Base-by-base conservation (phyloP, 1,139 yeast species). In the Pneumocystis murina region DNA sequence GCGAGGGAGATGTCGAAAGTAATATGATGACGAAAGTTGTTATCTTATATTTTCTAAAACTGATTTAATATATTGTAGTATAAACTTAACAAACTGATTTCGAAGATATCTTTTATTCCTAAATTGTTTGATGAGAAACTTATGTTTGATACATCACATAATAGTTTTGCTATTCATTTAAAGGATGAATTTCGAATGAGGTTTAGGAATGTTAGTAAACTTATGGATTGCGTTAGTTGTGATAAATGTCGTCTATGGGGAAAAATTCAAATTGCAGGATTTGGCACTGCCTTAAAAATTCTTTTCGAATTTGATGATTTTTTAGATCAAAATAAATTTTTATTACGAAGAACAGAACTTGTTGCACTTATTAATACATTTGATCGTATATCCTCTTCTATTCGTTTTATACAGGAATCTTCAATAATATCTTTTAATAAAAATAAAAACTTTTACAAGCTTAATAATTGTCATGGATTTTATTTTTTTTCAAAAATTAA, bases 181-280 rank as follows among this genome's bases (percentile, higher is more conserved):
- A 86, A 87, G 69, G 84, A 86, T 68, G 97, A 92, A 71, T 91
- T 92, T 75, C 81, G 94, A 68, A 75, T 82, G 59, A 84, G 95
- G 65, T 94, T 92, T 74, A 84, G 84, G 72, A 94, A 92, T 73
- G 95, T 92, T 41, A 85, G 95, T 40, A 86, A 88, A 62, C 83
- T 92, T 62, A 92, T 94, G 97, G 96, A 92, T 75, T 92, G 98
- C 78, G 97, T 92, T 61, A 97, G 96, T 54, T 92, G 98, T 77
- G 98, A 92, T 74, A 81, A 97, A 73, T 92, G 98, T 74, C 82
- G 97, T 72, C 79, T 94, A 76, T 92, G 98, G 98, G 98, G 98
- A 20, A 92, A 94, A 75, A 82, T 92, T 36, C 98, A 92, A 77
- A 89, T 96, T 1, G 89, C 94, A 28, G 98, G 98, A 35, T 92